A percentile compares a stretch with the other conserved stretches of the same genome.
Conservation (phyloP, 495 filamentous ascomycete genomes). For the Aspergillus heteromorphus region DNA sequence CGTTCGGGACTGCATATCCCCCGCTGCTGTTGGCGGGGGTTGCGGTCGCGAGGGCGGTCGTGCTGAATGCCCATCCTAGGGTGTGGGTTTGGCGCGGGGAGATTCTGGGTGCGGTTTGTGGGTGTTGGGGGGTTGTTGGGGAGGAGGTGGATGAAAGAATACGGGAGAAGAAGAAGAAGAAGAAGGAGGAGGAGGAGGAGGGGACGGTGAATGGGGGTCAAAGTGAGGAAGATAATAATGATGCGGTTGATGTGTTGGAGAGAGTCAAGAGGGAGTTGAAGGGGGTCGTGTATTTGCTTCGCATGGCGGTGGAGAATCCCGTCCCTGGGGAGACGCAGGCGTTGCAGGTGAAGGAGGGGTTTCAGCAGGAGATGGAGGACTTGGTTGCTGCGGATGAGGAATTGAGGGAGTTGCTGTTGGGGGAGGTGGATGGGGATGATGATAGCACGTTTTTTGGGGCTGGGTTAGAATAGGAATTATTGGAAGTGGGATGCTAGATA, state of each 20-base stretch:
- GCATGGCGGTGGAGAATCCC: slow-evolving; percentile 31
- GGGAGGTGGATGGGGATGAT: slow-evolving; percentile 15
- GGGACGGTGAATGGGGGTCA: no score
- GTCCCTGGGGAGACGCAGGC: slow-evolving; percentile 9
- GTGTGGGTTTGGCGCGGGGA: slow-evolving; percentile 62
- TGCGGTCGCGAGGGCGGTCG: slow-evolving; percentile 48
- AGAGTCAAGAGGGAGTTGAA: slow-evolving; percentile 45
- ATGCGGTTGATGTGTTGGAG: slow-evolving; percentile 6
- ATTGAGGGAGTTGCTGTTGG: slow-evolving; percentile 25
- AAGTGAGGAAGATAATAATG: neutral
- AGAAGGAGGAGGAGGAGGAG: no score
- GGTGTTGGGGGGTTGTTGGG: slow-evolving; percentile 63
- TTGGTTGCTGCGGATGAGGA: slow-evolving; percentile 33
- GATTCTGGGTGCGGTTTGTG: slow-evolving; percentile 55
- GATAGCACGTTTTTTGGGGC: slow-evolving; percentile 12
- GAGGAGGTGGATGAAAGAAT: slow-evolving; percentile 7
- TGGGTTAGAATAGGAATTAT: neutral
- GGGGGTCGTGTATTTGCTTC: slow-evolving; percentile 31
- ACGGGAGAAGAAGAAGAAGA: neutral
- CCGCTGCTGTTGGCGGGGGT: slow-evolving; percentile 50
- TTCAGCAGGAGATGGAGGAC: slow-evolving; percentile 28
- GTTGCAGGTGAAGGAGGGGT: slow-evolving; percentile 19
- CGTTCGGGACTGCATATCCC: slow-evolving; percentile 58
- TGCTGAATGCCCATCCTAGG: slow-evolving; percentile 71
- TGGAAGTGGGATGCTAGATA: no score